phyloP scores from a whole-genome alignment of 2,329 filamentous ascomycete genomes.

The Colletotrichum sp. region DNA sequence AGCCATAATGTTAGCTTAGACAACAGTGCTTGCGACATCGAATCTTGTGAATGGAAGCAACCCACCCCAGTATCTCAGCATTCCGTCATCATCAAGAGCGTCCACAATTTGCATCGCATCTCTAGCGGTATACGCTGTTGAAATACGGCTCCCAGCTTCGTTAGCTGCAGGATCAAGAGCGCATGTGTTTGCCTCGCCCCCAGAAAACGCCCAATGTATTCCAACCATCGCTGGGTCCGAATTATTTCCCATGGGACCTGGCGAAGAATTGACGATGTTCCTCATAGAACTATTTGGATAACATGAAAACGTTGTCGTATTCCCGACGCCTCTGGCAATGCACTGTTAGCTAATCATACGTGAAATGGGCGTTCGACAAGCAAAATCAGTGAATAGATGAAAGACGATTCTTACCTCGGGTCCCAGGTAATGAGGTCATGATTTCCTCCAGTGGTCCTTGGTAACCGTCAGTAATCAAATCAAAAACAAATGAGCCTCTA shows the following conservation, averaged over 20 bases:
- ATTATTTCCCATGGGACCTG: neutral
- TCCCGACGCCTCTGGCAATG: neutral
- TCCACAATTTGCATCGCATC: neutral
- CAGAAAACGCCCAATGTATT: neutral
- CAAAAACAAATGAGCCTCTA: rapidly evolving
- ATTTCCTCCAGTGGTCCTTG: neutral
- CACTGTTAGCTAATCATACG: neutral
- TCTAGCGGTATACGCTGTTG: neutral
- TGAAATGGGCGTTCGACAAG: neutral
- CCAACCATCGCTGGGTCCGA: neutral
- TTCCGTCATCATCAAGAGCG: neutral
- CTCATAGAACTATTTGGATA: neutral
- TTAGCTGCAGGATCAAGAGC: neutral
- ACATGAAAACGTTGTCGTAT: neutral
- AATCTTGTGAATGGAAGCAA: neutral
- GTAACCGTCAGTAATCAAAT: rapidly evolving
- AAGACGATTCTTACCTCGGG: neutral
- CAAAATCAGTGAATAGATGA: neutral
- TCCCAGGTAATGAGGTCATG: neutral
- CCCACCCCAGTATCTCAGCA: neutral
- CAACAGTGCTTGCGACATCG: neutral
- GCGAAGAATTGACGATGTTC: neutral
- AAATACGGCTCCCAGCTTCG: neutral
- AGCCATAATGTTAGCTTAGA: neutral
- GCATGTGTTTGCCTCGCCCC: neutral